Conservation (phyloP, 768 basidiomycete species). For the Roridomyces roridus region DNA sequence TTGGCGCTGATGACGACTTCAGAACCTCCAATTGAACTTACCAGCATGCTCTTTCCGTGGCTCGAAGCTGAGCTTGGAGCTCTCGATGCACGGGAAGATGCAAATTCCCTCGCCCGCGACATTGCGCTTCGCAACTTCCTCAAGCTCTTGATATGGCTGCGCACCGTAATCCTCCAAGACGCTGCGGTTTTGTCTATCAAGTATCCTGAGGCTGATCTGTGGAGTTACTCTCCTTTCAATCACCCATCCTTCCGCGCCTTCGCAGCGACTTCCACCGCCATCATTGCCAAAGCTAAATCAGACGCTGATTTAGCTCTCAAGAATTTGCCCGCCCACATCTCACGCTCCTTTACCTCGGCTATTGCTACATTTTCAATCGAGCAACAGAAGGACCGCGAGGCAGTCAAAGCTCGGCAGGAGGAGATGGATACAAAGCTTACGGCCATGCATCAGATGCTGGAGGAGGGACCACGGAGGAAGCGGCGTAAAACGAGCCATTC, state of each 20-base stretch:
- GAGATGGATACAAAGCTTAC: no score
- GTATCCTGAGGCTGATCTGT: conserved; percentile 29
- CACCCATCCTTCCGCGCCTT: no score
- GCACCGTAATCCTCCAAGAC: conserved; percentile 38
- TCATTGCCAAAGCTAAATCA: conserved; percentile 23
- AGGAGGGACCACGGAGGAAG: no score
- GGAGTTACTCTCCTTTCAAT: conserved; percentile 33
- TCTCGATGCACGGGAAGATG: conserved; percentile 1
- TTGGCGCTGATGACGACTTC: not conserved
- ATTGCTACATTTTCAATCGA: not conserved
- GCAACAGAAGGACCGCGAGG: not conserved
- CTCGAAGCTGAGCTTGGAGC: conserved; percentile 26
- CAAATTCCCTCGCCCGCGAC: conserved; percentile 18
- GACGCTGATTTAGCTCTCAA: conserved; percentile 20
- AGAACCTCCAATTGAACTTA: conserved; percentile 30
- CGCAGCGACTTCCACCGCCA: conserved; percentile 7
- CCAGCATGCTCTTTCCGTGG: conserved; percentile 32
- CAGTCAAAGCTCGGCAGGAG: no score
- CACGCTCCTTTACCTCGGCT: not conserved
- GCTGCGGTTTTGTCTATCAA: conserved; percentile 31
- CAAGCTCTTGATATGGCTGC: conserved; percentile 28
- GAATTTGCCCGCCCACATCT: conserved; percentile 29
- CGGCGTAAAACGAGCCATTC: no score
- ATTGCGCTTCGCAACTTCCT: conserved; percentile 34
- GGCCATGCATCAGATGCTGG: no score